Evolutionary conservation across 208 protist species (phyloP).

Genomic region (Acanthamoeba castellanii): DNA sequence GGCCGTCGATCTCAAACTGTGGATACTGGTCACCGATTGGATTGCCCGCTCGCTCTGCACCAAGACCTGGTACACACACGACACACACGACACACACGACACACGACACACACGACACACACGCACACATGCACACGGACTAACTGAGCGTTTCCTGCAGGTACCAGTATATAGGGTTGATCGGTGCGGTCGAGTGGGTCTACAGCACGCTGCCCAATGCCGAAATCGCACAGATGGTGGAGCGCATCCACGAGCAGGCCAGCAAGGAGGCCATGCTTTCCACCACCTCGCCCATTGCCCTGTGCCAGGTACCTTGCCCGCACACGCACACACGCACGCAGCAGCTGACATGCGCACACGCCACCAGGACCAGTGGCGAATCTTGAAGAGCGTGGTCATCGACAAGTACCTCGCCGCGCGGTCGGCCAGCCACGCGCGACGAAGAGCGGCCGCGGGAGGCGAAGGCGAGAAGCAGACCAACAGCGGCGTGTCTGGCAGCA

Average conservation of each 20-base stretch:
- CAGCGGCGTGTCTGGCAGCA: too few species aligned
- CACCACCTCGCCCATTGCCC: background rate
- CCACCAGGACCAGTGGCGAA: background rate
- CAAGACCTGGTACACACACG: background rate
- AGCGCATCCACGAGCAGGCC: constrained; percentile 18
- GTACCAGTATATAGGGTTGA: background rate
- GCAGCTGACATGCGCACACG: too few species aligned
- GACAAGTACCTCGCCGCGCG: background rate
- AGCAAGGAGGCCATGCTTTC: background rate
- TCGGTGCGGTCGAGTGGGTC: background rate
- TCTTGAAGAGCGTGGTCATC: background rate
- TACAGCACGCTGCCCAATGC: background rate
- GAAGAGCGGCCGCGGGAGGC: too few species aligned
- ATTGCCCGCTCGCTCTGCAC: constrained; percentile 26
- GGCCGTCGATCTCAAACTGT: background rate
- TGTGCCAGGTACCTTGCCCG: background rate
- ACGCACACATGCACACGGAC: background rate
- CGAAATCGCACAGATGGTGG: background rate
- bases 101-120: too few species aligned
- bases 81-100: background rate
- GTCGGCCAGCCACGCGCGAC: background rate
- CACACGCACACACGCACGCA: too few species aligned
- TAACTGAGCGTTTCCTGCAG: background rate
- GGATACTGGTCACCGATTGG: background rate
- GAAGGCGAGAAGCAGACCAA: too few species aligned